Percentiles rank a stretch among this genome's conserved stretches.
Conservation (phyloP, 805 yeast species). For the Metschnikowia anglica region DNA sequence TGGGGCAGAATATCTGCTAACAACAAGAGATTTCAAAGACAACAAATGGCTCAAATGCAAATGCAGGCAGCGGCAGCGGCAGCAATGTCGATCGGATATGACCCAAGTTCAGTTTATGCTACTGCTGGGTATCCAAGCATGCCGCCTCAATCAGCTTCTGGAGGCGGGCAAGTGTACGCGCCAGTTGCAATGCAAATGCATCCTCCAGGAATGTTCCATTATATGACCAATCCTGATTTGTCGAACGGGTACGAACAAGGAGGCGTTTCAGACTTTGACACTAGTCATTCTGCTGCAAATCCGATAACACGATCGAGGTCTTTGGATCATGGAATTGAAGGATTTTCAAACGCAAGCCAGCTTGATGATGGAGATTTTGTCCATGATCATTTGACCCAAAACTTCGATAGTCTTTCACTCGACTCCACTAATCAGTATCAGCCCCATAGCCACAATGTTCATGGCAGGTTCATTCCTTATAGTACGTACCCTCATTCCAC, state of each 20-base stretch:
- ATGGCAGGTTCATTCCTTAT: constrained; percentile 1
- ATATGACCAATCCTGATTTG: constrained; percentile 8
- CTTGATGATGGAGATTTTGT: background rate
- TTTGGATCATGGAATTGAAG: constrained; percentile 6
- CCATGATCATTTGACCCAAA: constrained; percentile 6
- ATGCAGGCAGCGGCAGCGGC: constrained; percentile 32
- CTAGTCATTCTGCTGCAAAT: too few relatives aligned
- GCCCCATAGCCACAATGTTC: background rate
- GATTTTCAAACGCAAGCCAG: background rate
- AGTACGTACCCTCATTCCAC: background rate
- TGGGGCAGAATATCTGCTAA: constrained; percentile 65
- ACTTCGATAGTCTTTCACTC: constrained; percentile 8
- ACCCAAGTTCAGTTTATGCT: constrained; percentile 34
- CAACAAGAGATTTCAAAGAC: constrained; percentile 21
- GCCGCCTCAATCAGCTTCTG: constrained; percentile 23
- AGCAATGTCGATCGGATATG: constrained; percentile 36
- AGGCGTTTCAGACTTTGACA: background rate
- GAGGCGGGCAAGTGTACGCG: constrained; percentile 8
- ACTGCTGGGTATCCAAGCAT: constrained; percentile 2
- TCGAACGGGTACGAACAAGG: constrained; percentile 1
- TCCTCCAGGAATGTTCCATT: constrained; percentile 12
- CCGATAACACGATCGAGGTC: constrained; percentile 7
- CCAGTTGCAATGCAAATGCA: constrained; percentile 16
- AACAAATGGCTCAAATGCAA: constrained; percentile 33
- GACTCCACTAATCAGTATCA: constrained; percentile 4